These are phyloP conservation scores for Begonia fuchsioides DNA, from an alignment of 306 rosid species.

Conservation along the genomic window DNA sequence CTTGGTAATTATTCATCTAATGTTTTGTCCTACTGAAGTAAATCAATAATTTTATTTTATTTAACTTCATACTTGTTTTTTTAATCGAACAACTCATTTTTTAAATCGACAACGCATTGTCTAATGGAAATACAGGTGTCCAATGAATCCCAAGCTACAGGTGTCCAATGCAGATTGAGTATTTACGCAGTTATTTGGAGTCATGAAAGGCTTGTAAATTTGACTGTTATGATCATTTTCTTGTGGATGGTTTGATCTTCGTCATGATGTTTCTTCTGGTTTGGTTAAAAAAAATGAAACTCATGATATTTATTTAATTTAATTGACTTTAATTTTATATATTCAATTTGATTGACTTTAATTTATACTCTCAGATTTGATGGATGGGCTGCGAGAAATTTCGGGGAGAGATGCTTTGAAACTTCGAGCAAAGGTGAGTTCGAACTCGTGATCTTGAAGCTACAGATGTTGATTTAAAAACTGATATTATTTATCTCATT, in stretches of 20 bases:
- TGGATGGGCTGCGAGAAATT: conserved; percentile 65
- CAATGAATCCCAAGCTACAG: conserved; percentile 59
- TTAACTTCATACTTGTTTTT: not conserved
- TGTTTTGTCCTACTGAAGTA: not conserved
- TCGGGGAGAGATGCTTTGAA: conserved; percentile 63
- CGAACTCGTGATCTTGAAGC: not conserved
- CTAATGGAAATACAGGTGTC: no score
- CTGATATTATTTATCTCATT: not conserved
- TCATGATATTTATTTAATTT: not conserved
- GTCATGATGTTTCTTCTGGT: no score
- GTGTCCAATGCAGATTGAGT: conserved; percentile 6
- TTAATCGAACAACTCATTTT: no score
- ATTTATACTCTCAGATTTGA: conserved; percentile 33
- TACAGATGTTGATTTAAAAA: not conserved
- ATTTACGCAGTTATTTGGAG: no score
- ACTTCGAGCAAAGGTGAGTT: conserved; percentile 71
- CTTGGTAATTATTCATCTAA: not conserved
- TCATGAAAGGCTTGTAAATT: no score
- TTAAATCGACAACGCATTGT: not conserved
- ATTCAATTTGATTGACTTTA: not conserved
- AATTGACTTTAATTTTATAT: no score
- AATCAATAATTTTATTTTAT: not conserved
- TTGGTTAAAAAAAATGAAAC: not conserved
- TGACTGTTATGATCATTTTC: no score
- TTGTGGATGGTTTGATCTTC: no score